Conservation (phyloP, 129 eudicot species). For the Flaveria robusta region DNA sequence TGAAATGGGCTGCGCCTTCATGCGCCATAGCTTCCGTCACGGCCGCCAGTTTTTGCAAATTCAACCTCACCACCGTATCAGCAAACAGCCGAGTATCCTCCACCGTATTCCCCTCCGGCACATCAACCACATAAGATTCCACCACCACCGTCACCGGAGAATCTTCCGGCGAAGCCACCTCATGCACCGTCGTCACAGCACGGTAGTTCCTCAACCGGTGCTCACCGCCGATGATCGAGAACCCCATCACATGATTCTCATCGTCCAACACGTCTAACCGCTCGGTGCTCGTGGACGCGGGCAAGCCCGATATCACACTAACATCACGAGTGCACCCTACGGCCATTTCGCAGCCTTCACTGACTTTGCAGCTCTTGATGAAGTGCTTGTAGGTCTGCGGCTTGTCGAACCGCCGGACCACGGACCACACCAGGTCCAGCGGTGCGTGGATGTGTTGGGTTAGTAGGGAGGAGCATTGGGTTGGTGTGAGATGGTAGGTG, state of each 20-base stretch:
- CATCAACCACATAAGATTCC: constrained; percentile 79
- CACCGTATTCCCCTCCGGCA: constrained; percentile 79
- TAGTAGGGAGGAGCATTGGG: constrained; percentile 80
- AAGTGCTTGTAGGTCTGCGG: constrained; percentile 90
- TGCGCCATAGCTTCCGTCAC: constrained; percentile 46
- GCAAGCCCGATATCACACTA: constrained; percentile 74
- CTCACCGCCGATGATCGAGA: constrained; percentile 74
- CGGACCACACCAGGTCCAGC: constrained; percentile 56
- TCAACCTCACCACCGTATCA: constrained; percentile 76
- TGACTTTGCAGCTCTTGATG: constrained; percentile 67
- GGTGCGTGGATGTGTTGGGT: constrained; percentile 79
- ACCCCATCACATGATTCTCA: constrained; percentile 62
- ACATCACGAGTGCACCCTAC: constrained; percentile 73
- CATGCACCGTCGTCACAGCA: constrained; percentile 71
- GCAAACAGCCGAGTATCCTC: constrained; percentile 89
- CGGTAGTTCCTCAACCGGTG: constrained; percentile 70
- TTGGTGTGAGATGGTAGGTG: constrained; percentile 51
- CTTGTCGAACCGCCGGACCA: constrained; percentile 74
- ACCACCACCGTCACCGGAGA: constrained; percentile 50
- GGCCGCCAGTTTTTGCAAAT: constrained; percentile 71
- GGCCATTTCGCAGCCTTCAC: constrained; percentile 32
- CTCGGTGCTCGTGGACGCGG: constrained; percentile 81
- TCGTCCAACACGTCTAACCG: constrained; percentile 73
- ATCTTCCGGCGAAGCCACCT: constrained; percentile 26
- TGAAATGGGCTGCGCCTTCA: neutral